Evolutionary conservation across 441 rosid genomes (phyloP), one percentile per base, ranked within the genome.

Genomic region (Metrosideros polymorpha): DNA sequence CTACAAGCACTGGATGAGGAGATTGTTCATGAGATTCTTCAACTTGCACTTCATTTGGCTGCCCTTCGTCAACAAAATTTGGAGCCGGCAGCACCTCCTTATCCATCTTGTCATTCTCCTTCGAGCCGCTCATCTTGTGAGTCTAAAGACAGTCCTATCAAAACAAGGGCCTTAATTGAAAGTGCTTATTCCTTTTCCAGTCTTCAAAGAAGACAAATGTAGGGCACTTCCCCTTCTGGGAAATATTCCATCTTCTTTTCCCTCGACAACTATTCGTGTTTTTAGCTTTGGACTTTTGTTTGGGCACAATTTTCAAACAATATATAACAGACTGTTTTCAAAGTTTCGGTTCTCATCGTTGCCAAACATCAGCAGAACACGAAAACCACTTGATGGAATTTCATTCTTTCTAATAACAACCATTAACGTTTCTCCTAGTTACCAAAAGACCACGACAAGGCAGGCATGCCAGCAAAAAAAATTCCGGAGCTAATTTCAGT

Each of bases 21-120:
- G 91, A 85, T 83, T 86, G 83, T 85, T 82, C 91, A 61, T 85
- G 86, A 18, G 88, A 85, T 56, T 84, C 75, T 79, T 87, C 82
- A 59, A 49, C 83, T 66, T 82, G 84, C 82, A 59, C 32, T 82
- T 45, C 88, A 56, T 76, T 55, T 2, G 85, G 71, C 79, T 75
- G 85, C 35, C 87, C 86, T 61, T 87, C 89, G 59, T 76, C 52
- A 35, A 50, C 61, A 85, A 82, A 87, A 75, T 53, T 89, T n/a
- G 87, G 87, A 22, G 50, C 85, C 5, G 83, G 82, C 9, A 75
- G 82, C 50, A 51, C 47, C 45, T 82, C 61, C 50, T 50, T 53
- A 9, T 79, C 88, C 29, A 56, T 77, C 54, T 59, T 82, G 50
- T 83, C 63, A 52, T 82, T 51, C 82, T 86, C 88, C 82, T 47